A percentile compares a stretch with the other conserved stretches of the same genome.
These are phyloP conservation scores for Mortierella sp. DNA, from an alignment of 371 early-diverging fungal species.

Conservation along the genomic window DNA sequence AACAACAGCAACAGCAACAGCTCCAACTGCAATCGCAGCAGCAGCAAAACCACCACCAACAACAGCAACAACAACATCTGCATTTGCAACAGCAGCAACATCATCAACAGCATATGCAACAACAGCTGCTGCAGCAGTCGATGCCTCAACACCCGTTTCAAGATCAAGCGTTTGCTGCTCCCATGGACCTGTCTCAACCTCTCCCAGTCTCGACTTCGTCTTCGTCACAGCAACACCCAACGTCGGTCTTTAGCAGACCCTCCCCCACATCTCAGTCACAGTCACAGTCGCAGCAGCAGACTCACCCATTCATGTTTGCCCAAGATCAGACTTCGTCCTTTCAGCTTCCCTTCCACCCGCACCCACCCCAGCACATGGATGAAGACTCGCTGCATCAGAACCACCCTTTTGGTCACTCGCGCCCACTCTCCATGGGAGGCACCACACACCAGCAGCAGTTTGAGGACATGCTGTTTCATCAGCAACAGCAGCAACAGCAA, in stretches of 20 bases:
- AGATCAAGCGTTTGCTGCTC: conserved; percentile 33
- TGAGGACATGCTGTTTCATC: conserved; percentile 45
- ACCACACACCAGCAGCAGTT: conserved; percentile 36
- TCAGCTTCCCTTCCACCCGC: conserved; percentile 20
- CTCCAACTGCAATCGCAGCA: conserved; percentile 7
- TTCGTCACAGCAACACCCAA: conserved; percentile 23
- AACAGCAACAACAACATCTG: conserved; percentile 9
- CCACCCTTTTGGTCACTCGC: conserved; percentile 37
- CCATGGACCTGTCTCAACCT: conserved; percentile 36
- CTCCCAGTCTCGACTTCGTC: conserved; percentile 16
- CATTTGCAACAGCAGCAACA: conserved; percentile 20
- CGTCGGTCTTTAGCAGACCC: conserved; percentile 9
- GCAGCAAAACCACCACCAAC: conserved; percentile 11
- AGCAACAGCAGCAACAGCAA: conserved; percentile 43
- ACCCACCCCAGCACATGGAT: conserved; percentile 28
- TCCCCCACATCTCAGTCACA: conserved; percentile 11
- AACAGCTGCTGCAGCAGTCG: conserved; percentile 34
- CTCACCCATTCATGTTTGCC: conserved; percentile 20
- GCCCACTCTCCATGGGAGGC: conserved; percentile 31
- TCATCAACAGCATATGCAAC: conserved; percentile 15
- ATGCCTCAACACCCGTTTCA: conserved; percentile 20
- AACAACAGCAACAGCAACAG: not conserved
- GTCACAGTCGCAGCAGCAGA: conserved; percentile 24
- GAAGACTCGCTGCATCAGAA: conserved; percentile 50
- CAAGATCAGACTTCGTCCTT: conserved; percentile 20